Base-by-base conservation (phyloP, 2,329 filamentous ascomycete genomes). In the Aquanectria penicillioides region DNA sequence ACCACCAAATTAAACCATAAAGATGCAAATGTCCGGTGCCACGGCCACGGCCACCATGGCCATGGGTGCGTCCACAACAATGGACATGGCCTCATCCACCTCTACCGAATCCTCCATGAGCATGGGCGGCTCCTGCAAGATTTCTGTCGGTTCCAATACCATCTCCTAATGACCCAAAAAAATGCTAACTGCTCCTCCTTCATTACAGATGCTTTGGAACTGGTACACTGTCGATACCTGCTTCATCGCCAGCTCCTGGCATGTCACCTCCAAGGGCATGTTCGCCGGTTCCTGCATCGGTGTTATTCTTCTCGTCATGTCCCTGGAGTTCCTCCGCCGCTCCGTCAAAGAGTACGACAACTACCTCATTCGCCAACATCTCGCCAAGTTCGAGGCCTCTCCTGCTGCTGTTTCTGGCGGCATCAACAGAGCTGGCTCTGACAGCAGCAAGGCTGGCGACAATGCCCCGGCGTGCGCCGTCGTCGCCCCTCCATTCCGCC, bases 281-380 rank as follows among this genome's bases (percentile, higher is more conserved):
- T 94, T 96, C 71, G 91, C 89, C 43, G 91, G 89, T 18, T 90
- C 88, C 49, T 95, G 92, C 77, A 89, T 96, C 70, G 91, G 90
- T 59, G 87, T 93, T 29, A 80, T 93, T 61, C 78, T 89, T n/a
- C 86, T 96, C 50, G 89, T 91, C 65, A 82, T 94, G 49, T 69
- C 77, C 6, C 88, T 95, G 66, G 91, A 95, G 71, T 78, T 88
- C 56, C 82, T 95, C 18, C 89, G 92, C 46, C 89, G 91, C 25
- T 68, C 83, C 20, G 82, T 85, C 64, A 88, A 90, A 66, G 90
- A 93, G 73, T 94, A 89, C 74, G 91, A 95, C 73, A 81, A 84
- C 22, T 85, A 84, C 68, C 81, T 93, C 25, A 69, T 89, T 59
- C 81, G 82, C 23, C 81, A 83, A 64, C 83, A 84, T 67, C 68